Base-by-base conservation (phyloP, 345 rosid species). In the Adansonia digitata region DNA sequence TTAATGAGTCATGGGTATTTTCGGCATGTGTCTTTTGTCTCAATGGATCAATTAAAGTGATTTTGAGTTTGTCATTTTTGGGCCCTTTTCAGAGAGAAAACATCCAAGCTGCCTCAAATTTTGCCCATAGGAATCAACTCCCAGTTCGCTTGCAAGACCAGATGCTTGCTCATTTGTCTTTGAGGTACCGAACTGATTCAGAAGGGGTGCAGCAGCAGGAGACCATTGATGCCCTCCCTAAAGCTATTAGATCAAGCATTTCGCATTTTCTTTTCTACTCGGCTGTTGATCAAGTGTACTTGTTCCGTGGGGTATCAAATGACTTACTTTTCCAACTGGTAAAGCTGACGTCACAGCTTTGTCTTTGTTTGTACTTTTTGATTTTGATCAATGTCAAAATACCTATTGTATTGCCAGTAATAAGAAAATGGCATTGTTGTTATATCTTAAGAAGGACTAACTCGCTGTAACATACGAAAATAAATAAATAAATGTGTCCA, bases 141-240 rank as follows among this genome's bases (percentile, higher is more conserved):
- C 98, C 97, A 2, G 79, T 81, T 57, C 87, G 97, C 5, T 77
- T 94, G 66, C 91, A 89, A 85, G 98, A 94, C 72, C 98, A 94
- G 78, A 94, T 94, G 94, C 86, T 94, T 3, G 96, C 96, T 77
- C 97, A 94, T 84, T 81, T 94, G 81, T 85, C 89, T 78, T 86
- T 94, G 81, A 91, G 85, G 82, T 86, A 85, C 80, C 87, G 97
- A 83, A 88, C 98, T 5, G 92, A 91, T 77, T 85, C 94, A 37
- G 97, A 94, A 76, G 98, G 98, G 17, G 72, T 94, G 78, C 98
- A 90, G 76, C 97, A 94, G 75, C 97, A 92, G 85, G 98, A 94
- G 81, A 89, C 81, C 37, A 81, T 94, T 10, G 94, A 88, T 42
- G 67, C 93, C 24, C 93, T 94, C 29, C 98, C 98, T 1, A 94